A percentile compares a stretch with the other conserved stretches of the same genome.
Conservation (phyloP, 1,284 basidiomycete genomes). For the Ganoderma lingzhi region DNA sequence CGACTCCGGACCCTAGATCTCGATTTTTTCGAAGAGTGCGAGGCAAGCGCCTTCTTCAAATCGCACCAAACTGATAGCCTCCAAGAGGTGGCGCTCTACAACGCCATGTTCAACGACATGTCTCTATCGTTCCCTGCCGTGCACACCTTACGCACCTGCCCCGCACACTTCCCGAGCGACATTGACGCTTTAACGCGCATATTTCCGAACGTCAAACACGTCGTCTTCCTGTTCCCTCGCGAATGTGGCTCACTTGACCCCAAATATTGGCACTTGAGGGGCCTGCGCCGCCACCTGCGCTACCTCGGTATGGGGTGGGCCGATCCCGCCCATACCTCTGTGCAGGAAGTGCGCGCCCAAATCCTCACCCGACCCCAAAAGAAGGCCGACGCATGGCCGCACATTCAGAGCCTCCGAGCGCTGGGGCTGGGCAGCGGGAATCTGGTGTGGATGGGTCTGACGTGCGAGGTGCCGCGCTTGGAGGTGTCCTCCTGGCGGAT, state of each 20-base stretch:
- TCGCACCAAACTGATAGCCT: not conserved
- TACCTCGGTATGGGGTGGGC: not conserved
- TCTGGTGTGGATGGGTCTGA: not conserved
- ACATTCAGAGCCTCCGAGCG: not conserved
- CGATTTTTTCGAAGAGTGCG: not conserved
- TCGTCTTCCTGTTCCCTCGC: not conserved
- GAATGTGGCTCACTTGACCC: not conserved
- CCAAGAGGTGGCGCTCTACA: not conserved
- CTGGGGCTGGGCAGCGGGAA: not conserved
- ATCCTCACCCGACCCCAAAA: not conserved
- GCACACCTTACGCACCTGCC: not conserved
- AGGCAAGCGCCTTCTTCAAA: not conserved
- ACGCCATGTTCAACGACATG: not conserved
- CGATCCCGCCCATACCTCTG: not conserved
- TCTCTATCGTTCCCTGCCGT: not conserved
- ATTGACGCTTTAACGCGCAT: not conserved
- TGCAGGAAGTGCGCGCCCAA: not conserved
- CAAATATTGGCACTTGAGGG: not conserved
- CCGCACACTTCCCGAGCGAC: not conserved
- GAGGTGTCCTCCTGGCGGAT: not conserved
- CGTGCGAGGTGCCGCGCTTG: not conserved
- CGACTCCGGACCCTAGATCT: not conserved
- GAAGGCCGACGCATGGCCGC: not conserved
- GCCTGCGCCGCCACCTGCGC: not conserved
- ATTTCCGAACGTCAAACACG: not conserved